Percentiles rank a stretch among this genome's conserved stretches.
Evolutionary conservation across 192 early-diverging fungal genomes (phyloP).

Genomic region (Nowakowskiella sp.): DNA sequence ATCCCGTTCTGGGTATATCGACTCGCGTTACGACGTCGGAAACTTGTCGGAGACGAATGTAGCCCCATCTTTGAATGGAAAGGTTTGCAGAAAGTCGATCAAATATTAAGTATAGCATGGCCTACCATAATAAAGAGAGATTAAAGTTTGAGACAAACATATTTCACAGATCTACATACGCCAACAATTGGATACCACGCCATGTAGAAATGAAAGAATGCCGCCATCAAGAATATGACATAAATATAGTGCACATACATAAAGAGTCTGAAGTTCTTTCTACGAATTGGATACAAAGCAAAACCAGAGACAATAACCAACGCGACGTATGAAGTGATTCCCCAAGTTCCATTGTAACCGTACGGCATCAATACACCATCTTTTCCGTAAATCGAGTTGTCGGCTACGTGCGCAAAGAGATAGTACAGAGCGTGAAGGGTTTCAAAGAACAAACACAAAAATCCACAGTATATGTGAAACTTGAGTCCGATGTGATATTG

Average conservation of each 20-base stretch:
- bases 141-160: too few species aligned
- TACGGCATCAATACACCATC: neutral
- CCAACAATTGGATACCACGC: conserved; percentile 9
- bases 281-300: too few species aligned
- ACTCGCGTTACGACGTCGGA: neutral
- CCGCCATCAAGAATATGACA: too few species aligned
- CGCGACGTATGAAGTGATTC: conserved; percentile 10
- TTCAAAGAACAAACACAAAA: neutral
- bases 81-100: conserved; percentile 5
- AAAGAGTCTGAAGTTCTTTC: too few species aligned
- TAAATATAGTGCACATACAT: conserved; percentile 3
- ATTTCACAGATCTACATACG: too few species aligned
- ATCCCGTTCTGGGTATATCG: too few species aligned
- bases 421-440: conserved; percentile 14
- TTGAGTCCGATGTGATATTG: conserved; percentile 8
- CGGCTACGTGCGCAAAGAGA: conserved; percentile 3
- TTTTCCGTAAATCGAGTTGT: conserved; percentile 2
- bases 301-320: too few species aligned
- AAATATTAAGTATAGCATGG: conserved; percentile 13
- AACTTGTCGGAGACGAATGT: neutral
- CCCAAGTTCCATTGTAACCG: conserved; percentile 5
- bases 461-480: conserved; percentile 11
- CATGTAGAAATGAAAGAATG: too few species aligned
- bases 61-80: neutral
- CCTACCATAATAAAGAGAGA: too few species aligned